A percentile compares a stretch with the other conserved stretches of the same genome.
phyloP scores from a whole-genome alignment of 495 filamentous ascomycete genomes.

The Penicillium cinerascens region DNA sequence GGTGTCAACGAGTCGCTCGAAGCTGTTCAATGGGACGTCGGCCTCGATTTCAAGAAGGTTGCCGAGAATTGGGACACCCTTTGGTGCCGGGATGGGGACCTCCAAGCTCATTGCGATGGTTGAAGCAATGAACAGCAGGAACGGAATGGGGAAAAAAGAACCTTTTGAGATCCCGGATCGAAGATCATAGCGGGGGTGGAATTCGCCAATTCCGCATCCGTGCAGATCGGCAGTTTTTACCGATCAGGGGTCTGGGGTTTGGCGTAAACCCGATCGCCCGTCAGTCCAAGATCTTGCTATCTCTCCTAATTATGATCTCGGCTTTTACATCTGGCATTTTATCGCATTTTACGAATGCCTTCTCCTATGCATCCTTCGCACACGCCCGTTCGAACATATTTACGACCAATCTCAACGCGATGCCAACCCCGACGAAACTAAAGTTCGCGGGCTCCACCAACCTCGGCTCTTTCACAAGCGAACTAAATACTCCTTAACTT shows the following conservation, averaged over 20 bases:
- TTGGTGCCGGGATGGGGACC: slow-evolving; percentile 55
- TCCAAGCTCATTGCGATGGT: slow-evolving; percentile 16
- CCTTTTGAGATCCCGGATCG: background rate
- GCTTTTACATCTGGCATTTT: too few species aligned
- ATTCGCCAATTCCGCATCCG: slow-evolving; percentile 1
- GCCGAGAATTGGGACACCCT: slow-evolving; percentile 62
- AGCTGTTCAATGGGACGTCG: slow-evolving; percentile 48
- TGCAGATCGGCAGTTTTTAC: background rate
- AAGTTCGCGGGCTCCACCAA: background rate
- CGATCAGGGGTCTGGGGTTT: background rate
- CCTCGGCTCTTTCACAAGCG: background rate
- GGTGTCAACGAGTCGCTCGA: slow-evolving; percentile 55
- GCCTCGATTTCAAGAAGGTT: slow-evolving; percentile 60
- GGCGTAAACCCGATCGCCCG: too few species aligned
- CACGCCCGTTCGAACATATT: too few species aligned
- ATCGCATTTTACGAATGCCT: too few species aligned
- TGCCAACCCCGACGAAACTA: background rate
- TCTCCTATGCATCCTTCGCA: too few species aligned
- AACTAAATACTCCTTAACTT: background rate
- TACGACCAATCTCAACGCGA: too few species aligned
- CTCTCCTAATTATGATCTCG: too few species aligned
- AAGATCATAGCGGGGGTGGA: slow-evolving; percentile 1
- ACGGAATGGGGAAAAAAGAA: background rate
- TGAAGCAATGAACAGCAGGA: background rate
- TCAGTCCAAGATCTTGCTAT: too few species aligned